Evolutionary conservation across 2,329 filamentous ascomycete genomes (phyloP), one percentile per base, ranked within the genome.

Genomic region (Fusarium sp.): DNA sequence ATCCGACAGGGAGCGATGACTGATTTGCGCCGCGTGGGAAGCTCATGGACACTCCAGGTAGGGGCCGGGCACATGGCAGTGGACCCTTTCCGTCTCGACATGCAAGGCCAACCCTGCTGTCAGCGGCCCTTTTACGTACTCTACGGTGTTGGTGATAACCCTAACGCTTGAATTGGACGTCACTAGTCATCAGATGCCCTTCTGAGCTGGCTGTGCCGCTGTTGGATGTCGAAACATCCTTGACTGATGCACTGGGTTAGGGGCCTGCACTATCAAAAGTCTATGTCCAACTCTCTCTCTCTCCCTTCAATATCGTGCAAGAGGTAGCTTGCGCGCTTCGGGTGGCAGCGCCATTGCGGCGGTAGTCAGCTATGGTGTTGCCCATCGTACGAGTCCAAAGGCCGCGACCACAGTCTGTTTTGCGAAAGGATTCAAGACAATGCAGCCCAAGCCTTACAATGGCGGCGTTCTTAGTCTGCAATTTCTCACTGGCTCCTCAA

Each of bases 61-160:
- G 63, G 62, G 65, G 59, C 65, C 51, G 58, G 68, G 70, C 73
- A 74, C 73, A 74, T 74, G 69, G 73, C 69, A 74, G 69, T 75
- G 73, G 69, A 65, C 70, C 67, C 54, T 60, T 56, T 48, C 64
- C 49, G 63, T 66, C 65, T 70, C 67, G 59, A 29, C 65, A 67
- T 69, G 67, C 64, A 72, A 43, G 58, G 60, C 61, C 62, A 62
- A 66, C 70, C 69, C 70, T 64, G 60, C 70, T 70, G 63, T 60
- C 62, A 65, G 62, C 59, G 58, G 67, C 45, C 62, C 58, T 60
- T 59, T 57, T 53, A 55, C 56, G 48, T 54, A 40, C 48, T 41
- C 57, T 61, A 60, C 65, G 61, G 44, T 59, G 55, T 61, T 45
- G 32, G 47, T 45, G 55, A 46, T 45, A 56, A 53, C 54, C 57